These are phyloP conservation scores for Coniochaeta prunicola DNA, from an alignment of 2,329 filamentous ascomycete species.

Conservation along the genomic window DNA sequence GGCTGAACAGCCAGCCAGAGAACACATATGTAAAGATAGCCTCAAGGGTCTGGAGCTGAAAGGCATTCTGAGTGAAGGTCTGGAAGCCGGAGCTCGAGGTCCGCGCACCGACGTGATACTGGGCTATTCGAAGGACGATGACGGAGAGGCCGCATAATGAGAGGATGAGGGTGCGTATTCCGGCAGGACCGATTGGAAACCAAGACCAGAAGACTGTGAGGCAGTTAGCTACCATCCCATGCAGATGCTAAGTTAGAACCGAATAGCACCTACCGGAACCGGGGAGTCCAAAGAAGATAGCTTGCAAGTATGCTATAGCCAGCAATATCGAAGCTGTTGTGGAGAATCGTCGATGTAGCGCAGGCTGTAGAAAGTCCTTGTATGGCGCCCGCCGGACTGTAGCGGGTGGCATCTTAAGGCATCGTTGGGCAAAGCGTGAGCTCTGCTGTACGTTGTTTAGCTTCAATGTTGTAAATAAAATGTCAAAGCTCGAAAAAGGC, in stretches of 20 bases:
- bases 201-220: not conserved
- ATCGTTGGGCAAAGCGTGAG: constrained; percentile 24
- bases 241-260: not conserved
- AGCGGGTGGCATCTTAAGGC: constrained; percentile 42
- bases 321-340: constrained; percentile 66
- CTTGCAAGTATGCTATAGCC: constrained; percentile 63
- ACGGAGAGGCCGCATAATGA: constrained; percentile 70
- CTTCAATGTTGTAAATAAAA: constrained; percentile 3
- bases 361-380: constrained; percentile 85
- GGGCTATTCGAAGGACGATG: constrained; percentile 78
- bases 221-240: not conserved
- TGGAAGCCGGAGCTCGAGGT: constrained; percentile 63
- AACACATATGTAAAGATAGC: constrained; percentile 70
- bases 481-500: constrained; percentile 7
- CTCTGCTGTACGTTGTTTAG: not conserved
- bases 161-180: constrained; percentile 66
- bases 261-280: not conserved
- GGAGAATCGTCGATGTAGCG: constrained; percentile 79
- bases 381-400: constrained; percentile 57
- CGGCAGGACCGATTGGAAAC: constrained; percentile 70
- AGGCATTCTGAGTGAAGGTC: constrained; percentile 51
- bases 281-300: constrained; percentile 51
- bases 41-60: constrained; percentile 55
- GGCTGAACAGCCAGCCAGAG: constrained; percentile 73
- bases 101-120: constrained; percentile 68